Conservation (phyloP, 495 filamentous ascomycete genomes). For the Geopyxis carbonaria region DNA sequence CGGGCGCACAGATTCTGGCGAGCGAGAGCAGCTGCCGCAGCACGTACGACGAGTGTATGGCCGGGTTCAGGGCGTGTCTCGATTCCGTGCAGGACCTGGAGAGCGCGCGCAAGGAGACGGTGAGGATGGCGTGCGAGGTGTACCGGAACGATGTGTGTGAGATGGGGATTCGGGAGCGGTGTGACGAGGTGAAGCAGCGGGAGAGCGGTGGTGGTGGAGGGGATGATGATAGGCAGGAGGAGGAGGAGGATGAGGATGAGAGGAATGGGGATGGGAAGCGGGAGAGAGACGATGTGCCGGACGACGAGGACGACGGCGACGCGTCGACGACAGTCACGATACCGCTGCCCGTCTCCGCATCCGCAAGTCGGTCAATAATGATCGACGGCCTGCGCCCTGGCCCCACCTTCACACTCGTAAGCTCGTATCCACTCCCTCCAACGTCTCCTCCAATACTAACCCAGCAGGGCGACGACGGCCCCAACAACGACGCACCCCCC, state of each 20-base stretch:
- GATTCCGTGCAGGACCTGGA: not conserved
- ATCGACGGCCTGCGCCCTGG: too few species aligned
- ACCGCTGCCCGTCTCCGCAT: not conserved
- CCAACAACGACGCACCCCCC: too few species aligned
- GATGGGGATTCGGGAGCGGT: conserved; percentile 8
- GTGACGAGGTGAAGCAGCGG: conserved; percentile 7
- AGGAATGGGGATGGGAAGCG: not conserved
- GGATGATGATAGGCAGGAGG: not conserved
- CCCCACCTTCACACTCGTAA: not conserved
- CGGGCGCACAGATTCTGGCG: conserved; percentile 4
- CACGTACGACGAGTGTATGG: conserved; percentile 14
- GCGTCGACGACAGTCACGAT: not conserved
- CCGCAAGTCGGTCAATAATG: too few species aligned
- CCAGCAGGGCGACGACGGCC: too few species aligned
- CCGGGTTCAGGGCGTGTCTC: conserved; percentile 11
- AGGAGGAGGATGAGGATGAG: not conserved
- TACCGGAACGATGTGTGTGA: conserved; percentile 13
- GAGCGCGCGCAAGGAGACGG: conserved; percentile 8
- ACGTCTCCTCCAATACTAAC: too few species aligned
- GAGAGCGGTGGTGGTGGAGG: not conserved
- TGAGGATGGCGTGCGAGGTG: conserved; percentile 7
- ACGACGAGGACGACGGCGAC: not conserved
- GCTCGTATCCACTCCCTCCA: not conserved
- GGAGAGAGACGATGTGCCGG: not conserved
- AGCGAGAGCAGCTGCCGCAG: conserved; percentile 6